phyloP scores from a whole-genome alignment of 495 filamentous ascomycete species.

The Elasticomyces elasticus region DNA sequence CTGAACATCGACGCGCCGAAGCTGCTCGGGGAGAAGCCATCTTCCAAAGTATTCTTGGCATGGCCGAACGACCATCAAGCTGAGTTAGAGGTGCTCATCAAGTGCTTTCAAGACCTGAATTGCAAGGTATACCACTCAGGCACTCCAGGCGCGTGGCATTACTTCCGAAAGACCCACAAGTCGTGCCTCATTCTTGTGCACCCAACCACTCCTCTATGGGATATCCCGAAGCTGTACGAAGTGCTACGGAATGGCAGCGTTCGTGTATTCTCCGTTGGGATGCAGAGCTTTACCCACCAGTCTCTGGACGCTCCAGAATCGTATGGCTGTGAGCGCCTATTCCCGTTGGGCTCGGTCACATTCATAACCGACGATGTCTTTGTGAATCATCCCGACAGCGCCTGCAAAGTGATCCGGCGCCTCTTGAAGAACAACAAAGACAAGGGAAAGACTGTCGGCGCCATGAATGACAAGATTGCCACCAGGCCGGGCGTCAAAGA shows the following conservation, averaged over 20 bases:
- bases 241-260: conserved; percentile 3
- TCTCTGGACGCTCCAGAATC: not conserved
- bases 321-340: conserved; percentile 9
- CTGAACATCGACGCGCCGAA: not conserved
- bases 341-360: conserved; percentile 15
- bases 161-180: conserved; percentile 3
- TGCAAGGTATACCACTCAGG: conserved; percentile 14
- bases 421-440: conserved; percentile 4
- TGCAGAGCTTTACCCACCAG: not conserved
- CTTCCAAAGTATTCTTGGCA: conserved; percentile 11
- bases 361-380: conserved; percentile 23
- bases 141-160: conserved; percentile 8
- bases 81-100: conserved; percentile 11
- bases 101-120: conserved; percentile 11
- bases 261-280: conserved; percentile 12
- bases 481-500: conserved; percentile 13
- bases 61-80: not conserved
- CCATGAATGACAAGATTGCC: conserved; percentile 10
- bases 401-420: conserved; percentile 7
- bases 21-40: not conserved
- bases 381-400: conserved; percentile 17
- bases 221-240: conserved; percentile 10
- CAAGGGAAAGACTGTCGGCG: conserved; percentile 2
- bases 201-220: conserved; percentile 1
- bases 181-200: conserved; percentile 10